A percentile compares a stretch with the other conserved stretches of the same genome.
phyloP scores from a whole-genome alignment of 2,329 filamentous ascomycete species.

The Apiospora rasikravindrae region DNA sequence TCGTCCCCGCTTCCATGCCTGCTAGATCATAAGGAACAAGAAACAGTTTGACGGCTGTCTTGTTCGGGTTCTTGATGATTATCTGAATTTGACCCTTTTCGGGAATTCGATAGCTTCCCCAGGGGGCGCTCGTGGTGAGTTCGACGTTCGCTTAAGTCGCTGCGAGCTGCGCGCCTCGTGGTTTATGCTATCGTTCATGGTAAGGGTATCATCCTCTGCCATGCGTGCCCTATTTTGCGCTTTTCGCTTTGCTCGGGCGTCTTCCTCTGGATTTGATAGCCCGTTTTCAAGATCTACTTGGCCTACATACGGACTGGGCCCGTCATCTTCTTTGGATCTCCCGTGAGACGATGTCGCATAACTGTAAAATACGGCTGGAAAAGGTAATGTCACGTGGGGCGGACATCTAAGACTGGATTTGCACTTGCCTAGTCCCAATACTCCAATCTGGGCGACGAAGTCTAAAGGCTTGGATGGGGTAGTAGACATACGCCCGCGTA shows the following conservation, averaged over 20 bases:
- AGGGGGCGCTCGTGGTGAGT: conserved; percentile 71
- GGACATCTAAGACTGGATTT: conserved; percentile 85
- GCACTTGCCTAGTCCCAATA: conserved; percentile 87
- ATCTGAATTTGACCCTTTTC: conserved; percentile 95
- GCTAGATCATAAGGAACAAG: conserved; percentile 89
- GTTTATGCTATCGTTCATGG: conserved; percentile 35
- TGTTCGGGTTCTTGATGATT: conserved; percentile 97
- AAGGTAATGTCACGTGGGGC: conserved; percentile 86
- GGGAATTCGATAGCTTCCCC: conserved; percentile 94
- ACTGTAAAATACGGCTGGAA: conserved; percentile 95
- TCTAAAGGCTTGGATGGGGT: conserved; percentile 90
- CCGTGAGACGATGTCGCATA: conserved; percentile 74
- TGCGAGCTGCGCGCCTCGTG: conserved; percentile 37
- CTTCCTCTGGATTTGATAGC: conserved; percentile 59
- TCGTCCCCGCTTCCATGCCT: conserved; percentile 92
- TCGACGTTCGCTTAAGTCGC: conserved; percentile 59
- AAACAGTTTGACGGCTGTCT: conserved; percentile 96
- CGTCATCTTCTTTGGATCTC: conserved; percentile 73
- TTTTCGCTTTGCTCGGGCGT: conserved; percentile 54
- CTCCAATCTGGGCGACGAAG: conserved; percentile 94
- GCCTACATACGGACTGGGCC: conserved; percentile 94
- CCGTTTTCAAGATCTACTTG: conserved; percentile 89
- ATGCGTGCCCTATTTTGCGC: conserved; percentile 48
- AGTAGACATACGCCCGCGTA: conserved; percentile 95
- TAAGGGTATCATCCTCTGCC: conserved; percentile 36